Evolutionary conservation across 306 rosid species (phyloP), one percentile per base, ranked within the genome.

Genomic region (Lablab purpureus): DNA sequence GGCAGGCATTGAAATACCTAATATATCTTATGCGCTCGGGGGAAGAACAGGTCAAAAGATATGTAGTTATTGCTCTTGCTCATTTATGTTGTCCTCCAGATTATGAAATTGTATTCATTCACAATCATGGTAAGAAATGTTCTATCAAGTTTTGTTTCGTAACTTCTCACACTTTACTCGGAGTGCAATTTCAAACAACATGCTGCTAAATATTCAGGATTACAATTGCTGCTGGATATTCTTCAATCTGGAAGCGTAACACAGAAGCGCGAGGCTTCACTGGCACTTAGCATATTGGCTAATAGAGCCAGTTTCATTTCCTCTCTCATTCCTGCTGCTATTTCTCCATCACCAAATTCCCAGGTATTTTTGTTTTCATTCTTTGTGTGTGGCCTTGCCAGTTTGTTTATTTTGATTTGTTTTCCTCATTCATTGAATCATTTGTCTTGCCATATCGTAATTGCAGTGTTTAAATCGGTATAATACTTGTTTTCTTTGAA

Each of bases 41-140:
- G n/a, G 94, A 89, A 70, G 86, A 86, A 87, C 62, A 12, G 47
- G 80, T 95, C 67, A 93, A 83, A 82, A 90, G 85, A 79, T 88
- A 86, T 12, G 91, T 95, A 28, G 88, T 88, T 85, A 85, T 90
- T 85, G 90, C 99, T 54, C 91, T 95, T 89, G 99, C 99, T 66
- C 94, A 91, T 83, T 90, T 93, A 54, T 91, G 99, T 83, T 81
- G 91, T 37, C 86, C 87, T 30, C 87, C 82, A 2, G 96, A 91
- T 83, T 82, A 78, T 27, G 87, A 92, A 87, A 80, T 84, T 47
- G 88, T 95, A 63, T 95, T 93, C 84, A 84, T 93, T 66, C 92
- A 90, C 73, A 89, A 83, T 58, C 88, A 85, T 78, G 99, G 98
- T 86, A 85, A 81, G 9, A 28, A 43, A 36, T 81, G 30, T 18